phyloP scores from a whole-genome alignment of 2,329 filamentous ascomycete genomes.

The Aspergillus nomiae region DNA sequence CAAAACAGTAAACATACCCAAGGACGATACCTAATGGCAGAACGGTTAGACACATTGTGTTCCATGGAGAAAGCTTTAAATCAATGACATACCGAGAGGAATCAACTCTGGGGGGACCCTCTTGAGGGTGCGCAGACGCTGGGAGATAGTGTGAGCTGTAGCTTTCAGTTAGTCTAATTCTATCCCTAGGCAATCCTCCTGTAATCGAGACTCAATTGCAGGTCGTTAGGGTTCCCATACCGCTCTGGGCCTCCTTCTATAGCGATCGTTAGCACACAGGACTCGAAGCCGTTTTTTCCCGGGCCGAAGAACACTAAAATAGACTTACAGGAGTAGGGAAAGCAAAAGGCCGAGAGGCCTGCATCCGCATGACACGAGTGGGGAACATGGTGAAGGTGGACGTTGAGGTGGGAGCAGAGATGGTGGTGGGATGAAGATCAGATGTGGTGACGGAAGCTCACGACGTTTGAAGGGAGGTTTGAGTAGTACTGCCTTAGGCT shows the following conservation, averaged over 20 bases:
- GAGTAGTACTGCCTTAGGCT: constrained; percentile 22
- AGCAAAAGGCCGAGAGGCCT: constrained; percentile 47
- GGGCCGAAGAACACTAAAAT: constrained; percentile 13
- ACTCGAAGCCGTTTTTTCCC: constrained; percentile 26
- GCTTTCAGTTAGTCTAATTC: constrained; percentile 28
- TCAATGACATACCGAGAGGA: constrained; percentile 74
- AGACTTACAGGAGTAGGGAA: constrained; percentile 70
- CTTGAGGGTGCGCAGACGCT: constrained; percentile 87
- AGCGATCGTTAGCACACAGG: constrained; percentile 43
- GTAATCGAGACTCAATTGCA: constrained; percentile 12
- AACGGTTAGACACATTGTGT: constrained; percentile 24
- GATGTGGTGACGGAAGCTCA: constrained; percentile 26
- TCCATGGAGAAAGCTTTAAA: neutral
- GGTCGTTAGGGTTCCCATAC: constrained; percentile 45
- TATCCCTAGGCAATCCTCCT: neutral
- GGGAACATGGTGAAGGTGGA: constrained; percentile 62
- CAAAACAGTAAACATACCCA: constrained; percentile 59
- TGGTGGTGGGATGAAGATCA: constrained; percentile 23
- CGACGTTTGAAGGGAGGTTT: constrained; percentile 18
- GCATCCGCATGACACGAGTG: constrained; percentile 67
- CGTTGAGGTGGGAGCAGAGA: constrained; percentile 14
- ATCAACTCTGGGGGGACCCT: constrained; percentile 91
- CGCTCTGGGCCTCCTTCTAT: constrained; percentile 66
- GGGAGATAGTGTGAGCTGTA: constrained; percentile 91
- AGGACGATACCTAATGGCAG: constrained; percentile 74